phyloP scores from a whole-genome alignment of 2,329 filamentous ascomycete species.

The Scopulariopsis brevicaulis region DNA sequence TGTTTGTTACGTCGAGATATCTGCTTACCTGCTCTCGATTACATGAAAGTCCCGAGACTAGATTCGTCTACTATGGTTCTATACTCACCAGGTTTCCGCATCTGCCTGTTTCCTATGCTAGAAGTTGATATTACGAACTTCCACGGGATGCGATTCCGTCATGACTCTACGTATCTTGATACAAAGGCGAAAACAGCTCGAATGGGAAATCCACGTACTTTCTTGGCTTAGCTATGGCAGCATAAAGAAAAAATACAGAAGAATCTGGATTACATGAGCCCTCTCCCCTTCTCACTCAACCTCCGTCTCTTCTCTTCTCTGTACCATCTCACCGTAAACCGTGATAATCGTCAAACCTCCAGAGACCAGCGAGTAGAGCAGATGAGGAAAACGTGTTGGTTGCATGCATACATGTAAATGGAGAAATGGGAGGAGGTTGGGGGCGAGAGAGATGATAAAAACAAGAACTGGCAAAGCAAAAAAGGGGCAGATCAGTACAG shows the following conservation, averaged over 20 bases:
- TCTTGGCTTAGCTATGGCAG: background rate
- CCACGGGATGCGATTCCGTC: no score
- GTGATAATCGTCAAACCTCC: background rate
- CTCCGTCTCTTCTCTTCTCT: no score
- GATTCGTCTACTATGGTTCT: no score
- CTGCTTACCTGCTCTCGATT: no score
- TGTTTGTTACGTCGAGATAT: background rate
- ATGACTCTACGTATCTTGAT: no score
- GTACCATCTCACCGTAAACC: background rate
- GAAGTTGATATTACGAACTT: no score
- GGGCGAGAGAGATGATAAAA: background rate
- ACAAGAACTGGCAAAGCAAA: background rate
- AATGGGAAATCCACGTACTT: background rate
- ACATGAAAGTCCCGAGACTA: no score
- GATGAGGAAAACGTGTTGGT: background rate
- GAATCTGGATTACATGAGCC: background rate
- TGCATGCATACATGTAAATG: background rate
- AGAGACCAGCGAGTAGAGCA: background rate
- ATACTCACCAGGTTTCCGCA: no score
- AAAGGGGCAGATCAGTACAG: background rate
- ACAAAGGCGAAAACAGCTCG: background rate
- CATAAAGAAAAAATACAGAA: background rate
- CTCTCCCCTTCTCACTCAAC: background rate
- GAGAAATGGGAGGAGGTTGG: background rate
- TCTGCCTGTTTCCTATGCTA: no score